A percentile compares a stretch with the other conserved stretches of the same genome.
Evolutionary conservation across 805 yeast genomes (phyloP).

Genomic region (Wickerhamiella slavikovae): DNA sequence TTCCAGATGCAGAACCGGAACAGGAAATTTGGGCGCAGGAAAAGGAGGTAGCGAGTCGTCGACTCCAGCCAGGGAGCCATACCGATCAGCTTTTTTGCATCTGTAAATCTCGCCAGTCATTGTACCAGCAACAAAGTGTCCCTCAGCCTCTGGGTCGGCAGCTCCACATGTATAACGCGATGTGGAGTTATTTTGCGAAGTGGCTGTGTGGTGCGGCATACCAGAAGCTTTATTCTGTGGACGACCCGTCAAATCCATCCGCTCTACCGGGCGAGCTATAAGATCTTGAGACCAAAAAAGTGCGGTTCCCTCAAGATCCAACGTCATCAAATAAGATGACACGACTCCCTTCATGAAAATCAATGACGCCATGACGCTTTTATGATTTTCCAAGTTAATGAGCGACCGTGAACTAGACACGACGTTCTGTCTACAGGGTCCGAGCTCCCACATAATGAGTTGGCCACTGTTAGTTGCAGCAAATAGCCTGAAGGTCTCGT

Average conservation of each 20-base stretch:
- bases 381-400: too few relatives aligned
- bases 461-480: too few relatives aligned
- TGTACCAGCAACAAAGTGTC: constrained; percentile 19
- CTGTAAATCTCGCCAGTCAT: constrained; percentile 19
- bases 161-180: constrained; percentile 9
- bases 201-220: too few relatives aligned
- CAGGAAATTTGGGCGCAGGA: constrained; percentile 18
- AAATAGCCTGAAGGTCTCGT: too few relatives aligned
- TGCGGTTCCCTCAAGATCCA: constrained; percentile 16
- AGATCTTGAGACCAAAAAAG: constrained; percentile 21
- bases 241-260: constrained; percentile 11
- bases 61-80: constrained; percentile 9
- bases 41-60: constrained; percentile 7
- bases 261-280: constrained; percentile 17
- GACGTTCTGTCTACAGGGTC: too few relatives aligned
- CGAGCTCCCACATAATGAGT: too few relatives aligned
- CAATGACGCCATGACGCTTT: too few relatives aligned
- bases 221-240: too few relatives aligned
- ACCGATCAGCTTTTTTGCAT: constrained; percentile 15
- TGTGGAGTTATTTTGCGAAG: constrained; percentile 9
- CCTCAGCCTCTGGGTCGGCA: constrained; percentile 17
- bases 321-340: too few relatives aligned
- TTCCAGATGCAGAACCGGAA: too few relatives aligned
- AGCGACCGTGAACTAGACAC: too few relatives aligned
- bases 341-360: too few relatives aligned